Evolutionary conservation across 164 flowering plant genomes (phyloP).

Genomic region (Piper longum): DNA sequence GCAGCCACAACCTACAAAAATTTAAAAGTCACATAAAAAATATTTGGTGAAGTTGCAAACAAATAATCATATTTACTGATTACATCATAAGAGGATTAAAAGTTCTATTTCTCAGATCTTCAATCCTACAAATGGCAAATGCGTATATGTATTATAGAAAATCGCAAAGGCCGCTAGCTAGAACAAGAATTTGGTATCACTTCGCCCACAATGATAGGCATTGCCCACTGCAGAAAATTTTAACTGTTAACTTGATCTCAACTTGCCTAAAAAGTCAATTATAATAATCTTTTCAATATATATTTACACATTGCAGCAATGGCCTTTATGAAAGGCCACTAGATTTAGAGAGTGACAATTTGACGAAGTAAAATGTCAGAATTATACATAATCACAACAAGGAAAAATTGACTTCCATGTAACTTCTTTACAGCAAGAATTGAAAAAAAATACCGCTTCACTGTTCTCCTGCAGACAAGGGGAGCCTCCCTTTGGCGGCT

Average conservation of each 20-base stretch:
- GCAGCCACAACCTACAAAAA: slow-evolving; percentile 59
- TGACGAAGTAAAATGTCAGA: no score
- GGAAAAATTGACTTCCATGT: background rate
- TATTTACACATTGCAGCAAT: no score
- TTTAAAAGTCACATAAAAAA: background rate
- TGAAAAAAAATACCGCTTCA: slow-evolving; percentile 57
- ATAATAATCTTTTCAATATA: no score
- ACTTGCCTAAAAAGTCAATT: no score
- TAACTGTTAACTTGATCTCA: no score
- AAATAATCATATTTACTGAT: background rate
- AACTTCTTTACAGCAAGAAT: no score
- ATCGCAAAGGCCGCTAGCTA: background rate
- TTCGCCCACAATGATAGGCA: no score
- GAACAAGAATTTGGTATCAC: no score
- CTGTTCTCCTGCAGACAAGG: slow-evolving; percentile 63
- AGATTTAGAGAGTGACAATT: no score
- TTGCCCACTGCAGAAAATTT: no score
- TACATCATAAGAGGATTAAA: background rate
- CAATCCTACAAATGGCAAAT: background rate
- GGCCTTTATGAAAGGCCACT: no score
- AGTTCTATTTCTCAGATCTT: background rate
- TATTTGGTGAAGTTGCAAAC: background rate
- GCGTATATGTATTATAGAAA: background rate
- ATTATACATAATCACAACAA: background rate
- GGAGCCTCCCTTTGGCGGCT: slow-evolving; percentile 71